These are phyloP conservation scores for Bocquillonia castaneifolia DNA, from an alignment of 441 rosid species.

Conservation along the genomic window DNA sequence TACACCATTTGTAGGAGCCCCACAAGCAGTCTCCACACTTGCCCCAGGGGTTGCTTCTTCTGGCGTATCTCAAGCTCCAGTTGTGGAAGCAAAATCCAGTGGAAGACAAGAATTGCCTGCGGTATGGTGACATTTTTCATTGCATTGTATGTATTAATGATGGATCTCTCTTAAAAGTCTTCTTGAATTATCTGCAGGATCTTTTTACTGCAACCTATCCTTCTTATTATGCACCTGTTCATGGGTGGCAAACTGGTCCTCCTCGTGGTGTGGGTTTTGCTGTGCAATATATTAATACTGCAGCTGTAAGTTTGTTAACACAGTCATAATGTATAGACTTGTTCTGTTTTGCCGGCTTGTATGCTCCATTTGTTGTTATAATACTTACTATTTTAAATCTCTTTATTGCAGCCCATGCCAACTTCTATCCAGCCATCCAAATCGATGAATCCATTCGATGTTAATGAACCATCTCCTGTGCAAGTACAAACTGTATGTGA, in stretches of 20 bases:
- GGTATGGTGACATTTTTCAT: slow-evolving; percentile 39
- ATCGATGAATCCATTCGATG: slow-evolving; percentile 86
- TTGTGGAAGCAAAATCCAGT: slow-evolving; percentile 40
- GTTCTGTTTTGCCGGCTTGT: slow-evolving; percentile 14
- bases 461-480: slow-evolving; percentile 40
- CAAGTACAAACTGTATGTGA: slow-evolving; percentile 55
- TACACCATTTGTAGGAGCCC: slow-evolving; percentile 43
- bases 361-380: slow-evolving; percentile 13
- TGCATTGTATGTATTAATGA: not conserved
- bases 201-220: slow-evolving; percentile 61
- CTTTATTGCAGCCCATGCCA: slow-evolving; percentile 49
- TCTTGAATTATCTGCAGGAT: slow-evolving; percentile 48
- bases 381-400: slow-evolving; percentile 15
- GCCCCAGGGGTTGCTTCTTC: slow-evolving; percentile 29
- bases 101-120: slow-evolving; percentile 75
- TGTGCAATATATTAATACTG: slow-evolving; percentile 52
- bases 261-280: slow-evolving; percentile 54
- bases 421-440: slow-evolving; percentile 44
- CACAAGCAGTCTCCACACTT: slow-evolving; percentile 29
- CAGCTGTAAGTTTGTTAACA: slow-evolving; percentile 40
- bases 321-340: slow-evolving; percentile 8
- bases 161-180: not conserved
- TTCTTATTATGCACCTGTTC: slow-evolving; percentile 44
- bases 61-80: slow-evolving; percentile 33
- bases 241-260: slow-evolving; percentile 71